phyloP scores from a whole-genome alignment of 2,329 filamentous ascomycete species.

The Fusarium sp. region DNA sequence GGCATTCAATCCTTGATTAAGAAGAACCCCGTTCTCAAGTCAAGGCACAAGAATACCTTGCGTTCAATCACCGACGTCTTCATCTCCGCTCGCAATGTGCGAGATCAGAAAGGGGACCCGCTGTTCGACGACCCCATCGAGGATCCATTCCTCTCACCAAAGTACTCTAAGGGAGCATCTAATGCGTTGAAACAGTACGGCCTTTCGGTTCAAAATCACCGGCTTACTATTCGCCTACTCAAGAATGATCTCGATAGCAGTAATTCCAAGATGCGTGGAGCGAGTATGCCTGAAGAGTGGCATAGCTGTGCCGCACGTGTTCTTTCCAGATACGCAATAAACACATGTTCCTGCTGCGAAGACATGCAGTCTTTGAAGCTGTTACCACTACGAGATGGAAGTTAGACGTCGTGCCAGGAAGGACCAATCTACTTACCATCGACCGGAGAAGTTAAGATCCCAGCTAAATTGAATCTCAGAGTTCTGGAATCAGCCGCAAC shows the following conservation, averaged over 20 bases:
- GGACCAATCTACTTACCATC: constrained; percentile 12
- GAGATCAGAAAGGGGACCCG: neutral
- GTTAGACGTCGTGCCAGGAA: neutral
- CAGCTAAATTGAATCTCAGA: neutral
- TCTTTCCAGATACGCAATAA: too few species aligned
- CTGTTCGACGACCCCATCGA: constrained; percentile 11
- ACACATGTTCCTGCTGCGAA: too few species aligned
- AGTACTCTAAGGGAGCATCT: neutral
- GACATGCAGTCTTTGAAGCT: too few species aligned
- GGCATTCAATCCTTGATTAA: neutral
- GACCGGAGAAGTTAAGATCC: constrained; percentile 1
- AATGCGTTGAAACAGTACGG: too few species aligned
- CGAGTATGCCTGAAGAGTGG: too few species aligned
- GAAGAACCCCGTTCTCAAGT: neutral
- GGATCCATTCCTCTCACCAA: constrained; percentile 20
- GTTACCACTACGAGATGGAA: constrained; percentile 2
- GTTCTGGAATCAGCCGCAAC: neutral
- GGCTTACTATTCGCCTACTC: too few species aligned
- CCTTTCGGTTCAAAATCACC: too few species aligned
- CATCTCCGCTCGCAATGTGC: neutral
- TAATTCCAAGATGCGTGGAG: too few species aligned
- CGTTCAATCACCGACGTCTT: neutral
- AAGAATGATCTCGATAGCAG: too few species aligned
- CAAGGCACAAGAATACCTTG: neutral
- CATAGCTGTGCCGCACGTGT: too few species aligned